phyloP scores from a whole-genome alignment of 2,329 filamentous ascomycete genomes.

The Sclerotinia borealis region DNA sequence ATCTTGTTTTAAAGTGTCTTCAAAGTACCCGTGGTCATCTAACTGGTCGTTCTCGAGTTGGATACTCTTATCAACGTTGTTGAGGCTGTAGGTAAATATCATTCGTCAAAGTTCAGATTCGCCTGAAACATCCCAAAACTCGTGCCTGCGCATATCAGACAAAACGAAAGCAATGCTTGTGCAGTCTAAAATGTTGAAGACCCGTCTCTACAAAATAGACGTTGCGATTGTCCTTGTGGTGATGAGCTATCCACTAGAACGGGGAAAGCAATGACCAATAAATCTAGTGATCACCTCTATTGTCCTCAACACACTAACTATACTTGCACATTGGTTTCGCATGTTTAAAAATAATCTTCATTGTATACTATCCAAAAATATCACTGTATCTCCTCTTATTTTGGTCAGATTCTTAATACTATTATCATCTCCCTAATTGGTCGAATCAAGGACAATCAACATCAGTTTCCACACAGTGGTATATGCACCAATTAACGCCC shows the following conservation, averaged over 20 bases:
- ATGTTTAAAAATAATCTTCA: background rate
- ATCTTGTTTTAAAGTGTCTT: background rate
- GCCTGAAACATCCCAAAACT: background rate
- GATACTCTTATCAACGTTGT: background rate
- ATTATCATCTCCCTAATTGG: background rate
- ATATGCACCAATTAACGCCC: no score
- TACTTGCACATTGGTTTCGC: background rate
- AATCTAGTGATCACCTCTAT: background rate
- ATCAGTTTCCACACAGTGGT: background rate
- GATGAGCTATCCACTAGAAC: background rate
- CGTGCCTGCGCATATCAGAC: background rate
- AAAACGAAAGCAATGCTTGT: background rate
- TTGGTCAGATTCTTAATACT: background rate
- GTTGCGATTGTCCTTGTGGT: background rate
- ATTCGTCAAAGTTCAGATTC: background rate
- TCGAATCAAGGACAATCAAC: background rate
- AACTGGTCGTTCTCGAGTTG: background rate
- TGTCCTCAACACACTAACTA: background rate
- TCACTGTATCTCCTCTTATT: background rate
- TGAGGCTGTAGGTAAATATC: background rate
- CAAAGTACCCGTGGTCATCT: background rate
- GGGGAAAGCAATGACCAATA: background rate
- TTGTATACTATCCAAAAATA: background rate
- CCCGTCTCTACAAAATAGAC: background rate
- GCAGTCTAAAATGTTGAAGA: background rate